Evolutionary conservation across 2,329 filamentous ascomycete species (phyloP).

Genomic region (Chaetomiaceae sp.): DNA sequence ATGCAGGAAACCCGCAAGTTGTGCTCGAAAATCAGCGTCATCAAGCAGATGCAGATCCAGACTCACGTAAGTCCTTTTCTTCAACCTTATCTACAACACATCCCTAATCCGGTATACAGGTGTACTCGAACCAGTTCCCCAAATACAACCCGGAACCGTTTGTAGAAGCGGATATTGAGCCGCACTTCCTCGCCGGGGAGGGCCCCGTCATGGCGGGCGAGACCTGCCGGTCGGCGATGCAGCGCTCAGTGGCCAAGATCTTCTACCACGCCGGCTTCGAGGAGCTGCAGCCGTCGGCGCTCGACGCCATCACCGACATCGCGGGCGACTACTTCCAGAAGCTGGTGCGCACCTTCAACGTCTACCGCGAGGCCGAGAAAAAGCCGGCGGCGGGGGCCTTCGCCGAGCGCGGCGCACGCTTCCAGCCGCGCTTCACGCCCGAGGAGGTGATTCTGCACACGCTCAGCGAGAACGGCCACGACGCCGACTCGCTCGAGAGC

Average conservation of each 20-base stretch:
- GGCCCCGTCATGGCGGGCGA: slow-evolving; percentile 81
- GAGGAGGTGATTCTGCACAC: slow-evolving; percentile 87
- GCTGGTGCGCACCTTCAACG: slow-evolving; percentile 69
- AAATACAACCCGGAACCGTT: slow-evolving; percentile 93
- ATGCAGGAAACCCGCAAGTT: slow-evolving; percentile 97
- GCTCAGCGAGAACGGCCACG: slow-evolving; percentile 74
- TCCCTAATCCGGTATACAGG: slow-evolving; percentile 45
- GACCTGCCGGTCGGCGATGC: slow-evolving; percentile 75
- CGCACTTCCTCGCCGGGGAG: slow-evolving; percentile 84
- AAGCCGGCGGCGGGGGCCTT: slow-evolving; percentile 46
- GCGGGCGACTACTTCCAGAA: slow-evolving; percentile 87
- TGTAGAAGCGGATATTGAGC: slow-evolving; percentile 74
- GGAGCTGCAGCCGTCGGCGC: slow-evolving; percentile 88
- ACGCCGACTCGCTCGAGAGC: slow-evolving; percentile 71
- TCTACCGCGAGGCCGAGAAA: slow-evolving; percentile 79
- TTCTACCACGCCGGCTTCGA: slow-evolving; percentile 97
- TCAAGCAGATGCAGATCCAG: slow-evolving; percentile 99
- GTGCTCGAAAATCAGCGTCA: slow-evolving; percentile 91
- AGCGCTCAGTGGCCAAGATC: slow-evolving; percentile 86
- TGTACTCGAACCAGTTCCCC: slow-evolving; percentile 96
- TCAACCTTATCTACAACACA: background rate
- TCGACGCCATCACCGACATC: slow-evolving; percentile 85
- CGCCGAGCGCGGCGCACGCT: slow-evolving; percentile 36
- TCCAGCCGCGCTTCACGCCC: slow-evolving; percentile 64
- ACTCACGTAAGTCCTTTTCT: slow-evolving; percentile 61